Evolutionary conservation across 352 stramenopile genomes (phyloP).

Genomic region (Pythium scleroteichum): DNA sequence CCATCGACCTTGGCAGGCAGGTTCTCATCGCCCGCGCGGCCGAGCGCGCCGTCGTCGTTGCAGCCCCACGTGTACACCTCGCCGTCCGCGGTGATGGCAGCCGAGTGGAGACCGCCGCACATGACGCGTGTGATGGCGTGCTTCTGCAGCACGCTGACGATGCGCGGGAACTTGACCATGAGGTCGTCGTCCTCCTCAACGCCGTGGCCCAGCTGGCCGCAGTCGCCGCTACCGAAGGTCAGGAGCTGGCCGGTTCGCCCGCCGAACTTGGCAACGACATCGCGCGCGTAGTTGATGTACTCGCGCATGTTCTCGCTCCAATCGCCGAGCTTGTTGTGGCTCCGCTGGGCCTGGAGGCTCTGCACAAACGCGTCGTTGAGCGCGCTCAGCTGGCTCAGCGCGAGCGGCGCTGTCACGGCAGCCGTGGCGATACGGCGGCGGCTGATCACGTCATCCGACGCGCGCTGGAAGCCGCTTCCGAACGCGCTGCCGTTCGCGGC

Average conservation of each 20-base stretch:
- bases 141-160: constrained; percentile 45
- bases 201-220: constrained; percentile 91
- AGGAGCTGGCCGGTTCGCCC: constrained; percentile 46
- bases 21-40: constrained; percentile 81
- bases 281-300: constrained; percentile 71
- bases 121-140: constrained; percentile 66
- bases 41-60: constrained; percentile 91
- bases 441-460: constrained; percentile 49
- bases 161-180: constrained; percentile 71
- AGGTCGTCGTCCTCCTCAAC: constrained; percentile 80
- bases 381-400: constrained; percentile 50
- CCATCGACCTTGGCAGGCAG: constrained; percentile 56
- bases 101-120: constrained; percentile 92
- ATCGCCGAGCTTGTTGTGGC: constrained; percentile 57
- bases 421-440: constrained; percentile 44
- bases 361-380: constrained; percentile 71
- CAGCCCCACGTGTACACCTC: constrained; percentile 95
- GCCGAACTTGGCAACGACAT: constrained; percentile 63
- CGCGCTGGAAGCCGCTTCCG: constrained; percentile 33
- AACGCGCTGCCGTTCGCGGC: constrained; percentile 11
- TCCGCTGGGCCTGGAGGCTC: constrained; percentile 63
- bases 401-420: constrained; percentile 7
- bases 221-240: constrained; percentile 92
- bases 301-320: constrained; percentile 83
- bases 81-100: constrained; percentile 83